Evolutionary conservation across 306 rosid species (phyloP).

Genomic region (Aeschynomene evenia): DNA sequence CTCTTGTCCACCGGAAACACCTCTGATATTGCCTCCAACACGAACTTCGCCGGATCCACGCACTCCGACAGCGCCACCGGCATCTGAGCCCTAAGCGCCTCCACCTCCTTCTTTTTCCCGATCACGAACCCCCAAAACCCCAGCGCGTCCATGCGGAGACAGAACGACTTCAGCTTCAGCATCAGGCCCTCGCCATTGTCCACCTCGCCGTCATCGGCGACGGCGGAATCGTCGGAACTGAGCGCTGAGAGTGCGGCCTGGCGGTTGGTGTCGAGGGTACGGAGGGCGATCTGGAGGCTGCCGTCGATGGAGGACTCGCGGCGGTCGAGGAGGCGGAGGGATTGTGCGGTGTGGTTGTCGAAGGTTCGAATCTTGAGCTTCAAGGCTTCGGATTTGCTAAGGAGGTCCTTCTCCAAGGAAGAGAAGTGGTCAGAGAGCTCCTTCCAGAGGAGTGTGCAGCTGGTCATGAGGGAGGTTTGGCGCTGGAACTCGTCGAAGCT

Average conservation of each 20-base stretch:
- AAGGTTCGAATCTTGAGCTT: constrained; percentile 56
- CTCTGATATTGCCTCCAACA: constrained; percentile 81
- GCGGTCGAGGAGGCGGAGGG: constrained; percentile 67
- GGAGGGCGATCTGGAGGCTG: constrained; percentile 71
- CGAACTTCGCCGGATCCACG: constrained; percentile 88
- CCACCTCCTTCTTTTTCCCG: constrained; percentile 81
- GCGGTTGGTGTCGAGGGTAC: constrained; percentile 55
- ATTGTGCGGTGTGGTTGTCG: constrained; percentile 61
- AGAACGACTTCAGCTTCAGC: constrained; percentile 58
- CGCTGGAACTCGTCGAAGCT: constrained; percentile 92
- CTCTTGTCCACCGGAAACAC: constrained; percentile 92
- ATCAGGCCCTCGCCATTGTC: constrained; percentile 72
- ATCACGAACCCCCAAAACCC: constrained; percentile 78
- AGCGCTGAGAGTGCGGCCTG: constrained; percentile 28
- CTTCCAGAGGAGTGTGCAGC: constrained; percentile 96
- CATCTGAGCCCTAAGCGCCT: constrained; percentile 65
- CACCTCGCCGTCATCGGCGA: constrained; percentile 46
- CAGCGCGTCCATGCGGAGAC: constrained; percentile 68
- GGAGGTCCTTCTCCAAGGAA: constrained; percentile 66
- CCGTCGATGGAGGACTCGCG: constrained; percentile 73
- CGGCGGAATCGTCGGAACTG: not conserved
- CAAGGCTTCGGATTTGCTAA: constrained; percentile 71
- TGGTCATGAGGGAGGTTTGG: constrained; percentile 93
- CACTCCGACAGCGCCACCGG: constrained; percentile 69
- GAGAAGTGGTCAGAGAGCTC: constrained; percentile 94